These are phyloP conservation scores for Ziziphus jujuba DNA, from an alignment of 306 rosid species.

Conservation along the genomic window DNA sequence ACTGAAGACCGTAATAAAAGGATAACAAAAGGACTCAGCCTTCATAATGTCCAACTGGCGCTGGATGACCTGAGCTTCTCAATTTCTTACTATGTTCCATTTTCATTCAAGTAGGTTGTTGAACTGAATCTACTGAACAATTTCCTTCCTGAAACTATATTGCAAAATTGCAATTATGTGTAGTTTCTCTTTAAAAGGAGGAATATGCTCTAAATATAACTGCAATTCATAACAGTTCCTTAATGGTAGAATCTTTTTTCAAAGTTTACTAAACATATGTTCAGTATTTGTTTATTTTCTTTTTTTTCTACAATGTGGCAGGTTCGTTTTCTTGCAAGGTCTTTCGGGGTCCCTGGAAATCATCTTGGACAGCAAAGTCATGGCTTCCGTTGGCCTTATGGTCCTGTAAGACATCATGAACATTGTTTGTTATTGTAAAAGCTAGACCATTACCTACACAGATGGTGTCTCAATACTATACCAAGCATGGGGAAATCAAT, in stretches of 20 bases:
- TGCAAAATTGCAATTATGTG: not conserved
- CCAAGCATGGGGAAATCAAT: not conserved
- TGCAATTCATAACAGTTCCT: not conserved
- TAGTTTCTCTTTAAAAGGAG: not conserved
- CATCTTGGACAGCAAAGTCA: conserved; percentile 96
- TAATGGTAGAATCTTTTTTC: conserved; percentile 3
- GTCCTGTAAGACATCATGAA: conserved; percentile 66
- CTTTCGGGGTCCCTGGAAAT: conserved; percentile 92
- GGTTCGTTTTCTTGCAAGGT: conserved; percentile 97
- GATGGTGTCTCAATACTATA: not conserved
- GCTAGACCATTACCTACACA: not conserved
- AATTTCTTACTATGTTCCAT: not conserved
- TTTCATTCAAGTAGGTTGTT: not conserved
- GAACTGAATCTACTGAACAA: conserved; percentile 4
- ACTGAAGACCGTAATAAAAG: not conserved
- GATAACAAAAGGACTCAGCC: conserved; percentile 1
- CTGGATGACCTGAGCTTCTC: conserved; percentile 11
- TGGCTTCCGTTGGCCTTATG: conserved; percentile 97
- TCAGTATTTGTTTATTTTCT: conserved; percentile 1
- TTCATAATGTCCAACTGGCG: not conserved
- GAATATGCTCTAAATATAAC: conserved; percentile 3
- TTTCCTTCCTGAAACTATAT: not conserved
- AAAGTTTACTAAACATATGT: conserved; percentile 14
- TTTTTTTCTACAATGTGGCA: conserved; percentile 31
- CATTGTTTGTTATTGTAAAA: not conserved